Conservation (phyloP, 208 protist genomes). For the Trypanosoma lewisi region DNA sequence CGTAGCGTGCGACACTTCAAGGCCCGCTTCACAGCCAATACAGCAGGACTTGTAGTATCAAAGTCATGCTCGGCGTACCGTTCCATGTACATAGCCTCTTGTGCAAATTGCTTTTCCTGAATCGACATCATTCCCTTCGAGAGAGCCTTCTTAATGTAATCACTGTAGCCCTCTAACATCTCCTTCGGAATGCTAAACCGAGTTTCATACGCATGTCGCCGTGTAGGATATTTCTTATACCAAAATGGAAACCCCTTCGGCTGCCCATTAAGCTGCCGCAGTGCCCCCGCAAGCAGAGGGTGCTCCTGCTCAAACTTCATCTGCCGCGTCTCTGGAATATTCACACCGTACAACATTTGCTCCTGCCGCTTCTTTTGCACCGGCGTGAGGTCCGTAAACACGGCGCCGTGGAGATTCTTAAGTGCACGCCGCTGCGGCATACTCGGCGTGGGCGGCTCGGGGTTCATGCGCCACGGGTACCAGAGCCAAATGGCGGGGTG, state of each 20-base stretch:
- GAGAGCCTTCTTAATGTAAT: conserved; percentile 75
- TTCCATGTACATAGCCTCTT: conserved; percentile 92
- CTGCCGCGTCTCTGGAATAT: conserved; percentile 72
- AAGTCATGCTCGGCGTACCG: conserved; percentile 91
- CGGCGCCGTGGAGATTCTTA: conserved; percentile 88
- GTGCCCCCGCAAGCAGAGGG: conserved; percentile 74
- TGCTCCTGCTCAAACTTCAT: conserved; percentile 84
- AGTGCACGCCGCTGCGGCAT: conserved; percentile 86
- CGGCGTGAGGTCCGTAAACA: conserved; percentile 76
- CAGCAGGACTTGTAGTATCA: conserved; percentile 84
- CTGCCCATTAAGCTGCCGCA: conserved; percentile 73
- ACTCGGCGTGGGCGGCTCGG: conserved; percentile 84
- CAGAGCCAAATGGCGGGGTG: conserved; percentile 91
- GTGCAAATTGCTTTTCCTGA: conserved; percentile 84
- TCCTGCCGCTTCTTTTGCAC: conserved; percentile 89
- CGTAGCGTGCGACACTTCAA: conserved; percentile 83
- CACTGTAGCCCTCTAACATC: conserved; percentile 89
- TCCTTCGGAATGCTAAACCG: conserved; percentile 88
- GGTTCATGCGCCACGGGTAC: conserved; percentile 92
- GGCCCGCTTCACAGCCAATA: conserved; percentile 80
- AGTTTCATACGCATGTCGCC: conserved; percentile 86
- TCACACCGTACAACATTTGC: conserved; percentile 87
- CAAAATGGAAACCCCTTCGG: conserved; percentile 91
- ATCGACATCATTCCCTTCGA: conserved; percentile 82
- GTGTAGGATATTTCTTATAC: conserved; percentile 92